phyloP scores from a whole-genome alignment of 257 asterid species.

The Solanum habrochaites region DNA sequence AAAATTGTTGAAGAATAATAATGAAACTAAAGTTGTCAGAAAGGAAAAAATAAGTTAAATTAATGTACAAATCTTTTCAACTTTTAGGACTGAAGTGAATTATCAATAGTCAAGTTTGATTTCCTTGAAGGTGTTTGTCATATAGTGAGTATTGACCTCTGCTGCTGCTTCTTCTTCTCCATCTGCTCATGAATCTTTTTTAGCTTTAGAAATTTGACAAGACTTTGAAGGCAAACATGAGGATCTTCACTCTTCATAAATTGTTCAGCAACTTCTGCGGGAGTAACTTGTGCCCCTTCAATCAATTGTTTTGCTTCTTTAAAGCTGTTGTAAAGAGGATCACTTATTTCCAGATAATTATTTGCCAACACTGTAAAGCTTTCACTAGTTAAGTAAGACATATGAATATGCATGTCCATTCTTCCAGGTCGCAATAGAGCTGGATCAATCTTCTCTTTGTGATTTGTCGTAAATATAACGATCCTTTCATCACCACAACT shows the following conservation, averaged over 20 bases:
- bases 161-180: not conserved
- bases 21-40: not conserved
- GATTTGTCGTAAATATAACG: conserved; percentile 61
- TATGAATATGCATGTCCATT: conserved; percentile 79
- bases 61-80: not conserved
- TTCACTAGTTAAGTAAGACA: conserved; percentile 53
- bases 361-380: conserved; percentile 45
- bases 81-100: not conserved
- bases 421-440: conserved; percentile 76
- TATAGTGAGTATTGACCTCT: too few relatives aligned
- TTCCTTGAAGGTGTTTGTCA: not conserved
- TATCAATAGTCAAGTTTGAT: not conserved
- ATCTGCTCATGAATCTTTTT: conserved; percentile 4
- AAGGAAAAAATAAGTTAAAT: not conserved
- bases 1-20: too few relatives aligned
- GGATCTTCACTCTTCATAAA: conserved; percentile 61
- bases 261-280: conserved; percentile 76
- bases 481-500: conserved; percentile 73
- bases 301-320: conserved; percentile 32
- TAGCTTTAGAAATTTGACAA: conserved; percentile 28
- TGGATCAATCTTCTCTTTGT: conserved; percentile 63
- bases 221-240: conserved; percentile 24
- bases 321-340: conserved; percentile 7
- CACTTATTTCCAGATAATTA: conserved; percentile 31
- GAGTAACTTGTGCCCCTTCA: conserved; percentile 25